phyloP scores from a whole-genome alignment of 371 early-diverging fungal genomes.

The Saksenaea oblongispora region DNA sequence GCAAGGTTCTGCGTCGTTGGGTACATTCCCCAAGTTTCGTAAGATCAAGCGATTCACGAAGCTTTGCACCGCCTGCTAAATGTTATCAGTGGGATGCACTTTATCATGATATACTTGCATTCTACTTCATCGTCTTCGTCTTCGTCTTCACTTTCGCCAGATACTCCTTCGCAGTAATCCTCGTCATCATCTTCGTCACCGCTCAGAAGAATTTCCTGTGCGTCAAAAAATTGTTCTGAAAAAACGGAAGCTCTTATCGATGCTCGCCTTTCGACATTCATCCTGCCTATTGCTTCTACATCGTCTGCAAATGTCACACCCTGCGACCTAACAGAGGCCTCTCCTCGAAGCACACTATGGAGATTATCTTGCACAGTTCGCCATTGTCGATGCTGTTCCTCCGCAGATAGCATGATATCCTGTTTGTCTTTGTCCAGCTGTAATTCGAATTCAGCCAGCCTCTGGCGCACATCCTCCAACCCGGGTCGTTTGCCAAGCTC shows the following conservation, averaged over 20 bases:
- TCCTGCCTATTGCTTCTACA: not conserved
- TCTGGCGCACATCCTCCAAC: slow-evolving; percentile 5
- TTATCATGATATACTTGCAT: not conserved
- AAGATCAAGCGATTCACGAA: slow-evolving; percentile 5
- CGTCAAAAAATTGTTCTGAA: slow-evolving; percentile 64
- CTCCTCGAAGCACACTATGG: not conserved
- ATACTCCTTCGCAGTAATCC: slow-evolving; percentile 11
- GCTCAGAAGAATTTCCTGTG: slow-evolving; percentile 51
- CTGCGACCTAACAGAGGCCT: not conserved
- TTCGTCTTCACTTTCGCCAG: slow-evolving; percentile 9
- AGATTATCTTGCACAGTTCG: slow-evolving; percentile 5
- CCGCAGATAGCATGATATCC: not conserved
- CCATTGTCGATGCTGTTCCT: slow-evolving; percentile 18
- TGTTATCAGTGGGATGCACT: not conserved
- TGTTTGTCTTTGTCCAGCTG: slow-evolving; percentile 12
- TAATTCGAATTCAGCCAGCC: not conserved
- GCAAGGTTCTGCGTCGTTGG: slow-evolving; percentile 60
- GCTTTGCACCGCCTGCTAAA: not conserved
- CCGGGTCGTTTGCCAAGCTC: slow-evolving; percentile 9
- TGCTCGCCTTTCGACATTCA: not conserved
- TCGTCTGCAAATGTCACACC: not conserved
- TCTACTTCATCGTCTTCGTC: slow-evolving; percentile 23
- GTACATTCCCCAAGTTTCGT: not conserved
- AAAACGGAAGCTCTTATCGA: slow-evolving; percentile 14
- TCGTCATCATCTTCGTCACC: slow-evolving; percentile 38